Percentiles rank a stretch among this genome's conserved stretches.
These are phyloP conservation scores for Daldinia loculata DNA, from an alignment of 495 filamentous ascomycete genomes.

Conservation along the genomic window DNA sequence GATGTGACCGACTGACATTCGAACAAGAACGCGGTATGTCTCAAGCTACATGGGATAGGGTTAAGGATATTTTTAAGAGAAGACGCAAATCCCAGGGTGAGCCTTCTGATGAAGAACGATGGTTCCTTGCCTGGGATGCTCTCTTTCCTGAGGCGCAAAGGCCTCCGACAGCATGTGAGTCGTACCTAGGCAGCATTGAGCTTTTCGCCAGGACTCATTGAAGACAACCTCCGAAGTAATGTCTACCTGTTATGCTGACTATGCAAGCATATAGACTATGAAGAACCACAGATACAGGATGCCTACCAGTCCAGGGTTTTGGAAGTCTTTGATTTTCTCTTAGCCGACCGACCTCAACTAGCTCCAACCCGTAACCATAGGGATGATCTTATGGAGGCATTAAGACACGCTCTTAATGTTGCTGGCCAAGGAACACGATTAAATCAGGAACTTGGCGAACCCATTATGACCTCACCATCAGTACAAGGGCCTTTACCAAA, in stretches of 20 bases:
- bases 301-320: background rate
- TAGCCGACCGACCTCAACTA: background rate
- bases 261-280: constrained; percentile 10
- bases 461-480: background rate
- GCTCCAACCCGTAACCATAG: background rate
- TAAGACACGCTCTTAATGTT: constrained; percentile 5
- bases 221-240: background rate
- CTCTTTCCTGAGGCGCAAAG: constrained; percentile 12
- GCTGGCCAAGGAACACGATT: background rate
- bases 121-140: constrained; percentile 16
- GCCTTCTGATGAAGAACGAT: constrained; percentile 15
- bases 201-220: background rate
- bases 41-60: constrained; percentile 4
- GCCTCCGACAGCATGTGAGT: constrained; percentile 18
- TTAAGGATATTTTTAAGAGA: constrained; percentile 8
- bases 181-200: background rate
- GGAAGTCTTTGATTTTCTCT: constrained; percentile 10
- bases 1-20: constrained; percentile 1
- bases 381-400: background rate
- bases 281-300: background rate
- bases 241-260: background rate
- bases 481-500: background rate
- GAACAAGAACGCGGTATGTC: constrained; percentile 15
- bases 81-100: background rate
- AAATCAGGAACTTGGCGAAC: background rate